Evolutionary conservation across 2,329 filamentous ascomycete species (phyloP), one percentile per base, ranked within the genome.

Genomic region (Pseudogymnoascus pannorum): DNA sequence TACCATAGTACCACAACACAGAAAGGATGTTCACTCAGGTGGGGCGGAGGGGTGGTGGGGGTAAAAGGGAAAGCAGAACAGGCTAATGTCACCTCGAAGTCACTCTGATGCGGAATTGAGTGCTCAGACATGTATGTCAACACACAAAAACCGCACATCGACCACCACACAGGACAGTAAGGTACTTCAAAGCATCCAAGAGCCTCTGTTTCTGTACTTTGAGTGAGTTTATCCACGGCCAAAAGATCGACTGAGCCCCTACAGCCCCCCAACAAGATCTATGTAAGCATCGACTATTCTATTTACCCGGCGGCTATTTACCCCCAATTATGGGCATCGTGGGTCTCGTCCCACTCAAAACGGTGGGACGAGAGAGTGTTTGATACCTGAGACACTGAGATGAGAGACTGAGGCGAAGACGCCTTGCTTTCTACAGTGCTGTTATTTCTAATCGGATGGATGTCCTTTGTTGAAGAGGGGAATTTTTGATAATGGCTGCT

Each of bases 291-390:
- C 48, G 48, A 18, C 48, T n/a, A 54, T n/a, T 35, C 18, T 24
- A 51, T 54, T 54, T 54, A 54, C 48, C 48, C 48, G 48, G 48
- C 48, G 48, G 48, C 48, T 54, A 54, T 54, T 54, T 31, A 31
- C 48, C 24, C 24, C 18, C 8, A 54, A 54, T 54, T 54, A 31
- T 54, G 48, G 48, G 48, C 26, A 54, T 31, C 48, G 14, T 54
- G 48, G 48, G 48, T 18, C 48, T 54, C n/a, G 48, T 31, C 26
- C 26, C 48, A 54, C 48, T n/a, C n/a, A 48, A 22, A 26, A 26
- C 26, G 8, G 44, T 51, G n/a, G 26, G 26, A 54, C 26, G 24
- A 2, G 16, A 8, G n/a, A 16, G 18, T 42, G 48, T 54, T 54
- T 54, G 48, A 54, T 54, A 31, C 48, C 48, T 54, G 48, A 29